Evolutionary conservation across 2,329 filamentous ascomycete genomes (phyloP), one percentile per base, ranked within the genome.

Genomic region (Elsinoe fawcettii): DNA sequence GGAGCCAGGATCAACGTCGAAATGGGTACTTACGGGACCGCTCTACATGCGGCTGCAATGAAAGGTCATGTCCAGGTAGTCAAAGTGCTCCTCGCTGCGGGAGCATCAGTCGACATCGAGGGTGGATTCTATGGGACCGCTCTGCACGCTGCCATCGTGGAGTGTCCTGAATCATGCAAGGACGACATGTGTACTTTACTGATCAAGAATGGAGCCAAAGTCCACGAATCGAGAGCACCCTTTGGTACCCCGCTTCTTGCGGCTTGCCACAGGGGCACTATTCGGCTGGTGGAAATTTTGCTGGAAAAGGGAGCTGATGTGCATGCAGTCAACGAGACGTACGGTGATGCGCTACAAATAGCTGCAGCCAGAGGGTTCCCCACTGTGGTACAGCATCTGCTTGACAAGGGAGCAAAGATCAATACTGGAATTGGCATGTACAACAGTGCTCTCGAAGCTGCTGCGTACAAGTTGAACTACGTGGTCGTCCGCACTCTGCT

Each of bases 121-220:
- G 61, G 60, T 11, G 59, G 59, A 7, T 16, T 18, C 16, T 43
- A 43, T 22, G 39, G 39, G 3, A 43, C 8, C 16, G 39, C n/a
- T 5, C 61, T 11, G 61, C 63, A 58, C 60, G 62, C 53, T 61
- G 65, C 36, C 60, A 62, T 22, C 44, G 44, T n/a, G 62, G 62
- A 9, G 64, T 66, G 9, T 6, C 60, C 60, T 51, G 61, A 64
- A 44, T 64, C 8, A 6, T 6, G 5, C 18, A 8, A 8, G 23
- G 7, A 6, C 8, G 8, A 12, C 9, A 18, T 9, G 5, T 14
- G 18, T 6, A 25, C 61, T 14, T 51, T 63, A 5, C 61, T 70
- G 8, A 58, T 69, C 23, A 58, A 66, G 11, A 44, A 60, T 20
- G 63, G 64, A 14, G 67, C 66, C 4, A 44, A 64, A 11, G 55